Conservation (phyloP, 73 alveolate genomes). For the Symbiodinium pilosum region DNA sequence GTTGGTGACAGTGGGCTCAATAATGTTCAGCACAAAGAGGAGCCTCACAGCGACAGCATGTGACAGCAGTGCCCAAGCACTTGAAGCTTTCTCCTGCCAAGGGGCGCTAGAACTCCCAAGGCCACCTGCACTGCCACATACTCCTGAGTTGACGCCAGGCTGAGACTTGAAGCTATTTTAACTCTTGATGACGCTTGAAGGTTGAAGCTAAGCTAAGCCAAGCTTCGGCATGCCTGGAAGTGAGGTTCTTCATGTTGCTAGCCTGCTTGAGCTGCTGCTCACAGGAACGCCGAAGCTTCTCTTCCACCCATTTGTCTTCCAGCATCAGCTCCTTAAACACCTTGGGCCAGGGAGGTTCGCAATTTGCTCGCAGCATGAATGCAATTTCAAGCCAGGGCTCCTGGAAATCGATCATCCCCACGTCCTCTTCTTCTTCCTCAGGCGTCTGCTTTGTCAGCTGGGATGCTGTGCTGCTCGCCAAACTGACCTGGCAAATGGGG, state of each 20-base stretch:
- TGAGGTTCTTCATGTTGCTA: slow-evolving; percentile 92
- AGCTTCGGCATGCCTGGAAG: slow-evolving; percentile 58
- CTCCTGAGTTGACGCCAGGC: not conserved
- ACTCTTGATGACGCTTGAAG: not conserved
- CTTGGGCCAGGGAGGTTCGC: not conserved
- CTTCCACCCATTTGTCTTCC: slow-evolving; percentile 81
- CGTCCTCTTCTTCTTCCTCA: slow-evolving; percentile 7
- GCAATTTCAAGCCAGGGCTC: not conserved
- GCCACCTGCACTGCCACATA: slow-evolving; percentile 92
- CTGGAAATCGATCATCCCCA: not conserved
- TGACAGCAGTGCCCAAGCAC: not conserved
- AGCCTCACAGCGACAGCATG: not conserved
- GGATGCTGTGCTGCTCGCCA: slow-evolving; percentile 63
- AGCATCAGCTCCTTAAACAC: slow-evolving; percentile 53
- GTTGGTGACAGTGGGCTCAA: slow-evolving; percentile 70
- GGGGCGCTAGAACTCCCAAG: slow-evolving; percentile 69
- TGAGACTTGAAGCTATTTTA: not conserved
- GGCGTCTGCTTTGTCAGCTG: slow-evolving; percentile 78
- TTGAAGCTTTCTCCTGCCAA: not conserved
- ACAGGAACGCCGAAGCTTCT: slow-evolving; percentile 55
- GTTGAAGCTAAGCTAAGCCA: not conserved
- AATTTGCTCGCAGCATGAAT: not conserved
- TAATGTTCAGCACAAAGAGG: slow-evolving; percentile 73
- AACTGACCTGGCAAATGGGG: not conserved
- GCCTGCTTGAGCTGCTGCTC: slow-evolving; percentile 81